Conservation (phyloP, 345 rosid species). For the Eucalyptus sideroxylon region DNA sequence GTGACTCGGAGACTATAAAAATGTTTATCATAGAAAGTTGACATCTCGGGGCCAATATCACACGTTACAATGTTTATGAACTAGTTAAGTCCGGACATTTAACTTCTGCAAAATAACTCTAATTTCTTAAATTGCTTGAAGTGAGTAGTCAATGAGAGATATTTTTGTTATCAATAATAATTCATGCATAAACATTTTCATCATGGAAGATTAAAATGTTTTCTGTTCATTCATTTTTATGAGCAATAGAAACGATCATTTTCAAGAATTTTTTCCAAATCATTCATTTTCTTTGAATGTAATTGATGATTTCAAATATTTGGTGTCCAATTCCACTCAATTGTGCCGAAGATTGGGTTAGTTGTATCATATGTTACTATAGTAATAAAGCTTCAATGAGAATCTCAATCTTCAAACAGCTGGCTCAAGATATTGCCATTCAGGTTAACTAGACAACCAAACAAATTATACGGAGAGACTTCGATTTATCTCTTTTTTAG, state of each 20-base stretch:
- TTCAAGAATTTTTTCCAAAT: too few species aligned
- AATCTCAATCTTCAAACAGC: neutral
- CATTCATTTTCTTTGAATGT: neutral
- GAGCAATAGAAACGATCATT: neutral
- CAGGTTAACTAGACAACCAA: neutral
- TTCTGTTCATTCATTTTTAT: too few species aligned
- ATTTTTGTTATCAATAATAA: too few species aligned
- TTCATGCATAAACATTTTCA: neutral
- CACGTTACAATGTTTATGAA: neutral
- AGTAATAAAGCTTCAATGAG: neutral
- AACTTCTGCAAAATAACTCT: neutral
- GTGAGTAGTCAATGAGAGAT: neutral
- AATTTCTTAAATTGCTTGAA: neutral
- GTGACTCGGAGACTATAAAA: neutral
- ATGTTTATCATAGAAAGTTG: neutral
- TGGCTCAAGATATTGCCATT: neutral
- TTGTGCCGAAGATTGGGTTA: neutral
- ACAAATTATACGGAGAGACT: neutral
- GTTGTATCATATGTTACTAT: neutral
- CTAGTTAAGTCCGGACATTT: neutral
- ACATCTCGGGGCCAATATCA: neutral
- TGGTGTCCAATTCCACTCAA: neutral
- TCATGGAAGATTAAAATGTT: too few species aligned
- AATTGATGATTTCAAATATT: neutral
- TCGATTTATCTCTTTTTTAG: neutral